Evolutionary conservation across 495 filamentous ascomycete genomes (phyloP).

Genomic region (Xylaria longipes): DNA sequence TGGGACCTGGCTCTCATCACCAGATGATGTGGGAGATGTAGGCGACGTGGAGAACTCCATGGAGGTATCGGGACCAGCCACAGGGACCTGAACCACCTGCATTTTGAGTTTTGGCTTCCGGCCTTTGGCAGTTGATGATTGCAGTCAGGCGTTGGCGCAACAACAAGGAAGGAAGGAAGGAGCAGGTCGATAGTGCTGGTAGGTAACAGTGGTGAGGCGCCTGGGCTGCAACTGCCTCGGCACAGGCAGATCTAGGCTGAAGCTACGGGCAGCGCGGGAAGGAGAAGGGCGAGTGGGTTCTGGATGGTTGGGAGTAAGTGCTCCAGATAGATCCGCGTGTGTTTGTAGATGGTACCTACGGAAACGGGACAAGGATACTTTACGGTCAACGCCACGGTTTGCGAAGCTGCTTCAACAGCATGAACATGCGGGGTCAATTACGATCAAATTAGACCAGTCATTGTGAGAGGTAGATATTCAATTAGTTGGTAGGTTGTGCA

Average conservation of each 20-base stretch:
- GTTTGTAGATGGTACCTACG: neutral
- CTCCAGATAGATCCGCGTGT: neutral
- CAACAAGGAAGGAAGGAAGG: slow-evolving; percentile 1
- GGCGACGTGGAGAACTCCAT: slow-evolving; percentile 11
- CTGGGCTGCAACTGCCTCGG: neutral
- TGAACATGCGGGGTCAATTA: slow-evolving; percentile 17
- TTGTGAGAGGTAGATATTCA: neutral
- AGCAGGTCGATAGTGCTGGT: slow-evolving; percentile 5
- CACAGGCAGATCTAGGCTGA: neutral
- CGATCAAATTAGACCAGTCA: neutral
- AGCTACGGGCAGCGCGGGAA: neutral
- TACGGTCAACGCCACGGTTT: neutral
- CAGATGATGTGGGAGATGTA: slow-evolving; percentile 28
- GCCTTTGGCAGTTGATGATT: neutral
- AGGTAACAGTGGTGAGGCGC: neutral
- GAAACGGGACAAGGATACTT: neutral
- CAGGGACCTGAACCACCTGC: neutral
- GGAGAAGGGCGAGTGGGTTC: neutral
- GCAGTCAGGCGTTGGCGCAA: neutral
- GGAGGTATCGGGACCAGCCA: neutral
- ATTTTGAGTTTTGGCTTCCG: slow-evolving; percentile 16
- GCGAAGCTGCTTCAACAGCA: neutral
- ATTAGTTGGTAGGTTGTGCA: slow-evolving; percentile 8
- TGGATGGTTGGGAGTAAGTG: neutral
- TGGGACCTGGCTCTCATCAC: slow-evolving; percentile 32